Evolutionary conservation across 2,329 filamentous ascomycete species (phyloP).

Genomic region (Neospermospora avenae): DNA sequence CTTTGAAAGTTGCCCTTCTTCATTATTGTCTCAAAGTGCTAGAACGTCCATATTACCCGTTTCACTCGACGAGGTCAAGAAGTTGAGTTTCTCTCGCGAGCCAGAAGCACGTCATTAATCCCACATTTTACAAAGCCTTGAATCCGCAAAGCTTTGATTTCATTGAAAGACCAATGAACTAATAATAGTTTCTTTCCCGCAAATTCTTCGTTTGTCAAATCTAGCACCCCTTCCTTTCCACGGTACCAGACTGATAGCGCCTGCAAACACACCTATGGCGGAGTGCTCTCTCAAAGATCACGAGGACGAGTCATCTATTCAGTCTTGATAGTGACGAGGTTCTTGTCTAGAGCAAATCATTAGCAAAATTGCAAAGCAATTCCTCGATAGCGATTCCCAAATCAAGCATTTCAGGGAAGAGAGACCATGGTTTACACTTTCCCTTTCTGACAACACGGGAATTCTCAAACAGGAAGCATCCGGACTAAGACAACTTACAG

Average conservation of each 20-base stretch:
- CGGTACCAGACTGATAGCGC: neutral
- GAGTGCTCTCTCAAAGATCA: neutral
- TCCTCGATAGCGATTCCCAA: neutral
- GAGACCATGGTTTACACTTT: neutral
- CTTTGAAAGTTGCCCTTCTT: too few relatives aligned
- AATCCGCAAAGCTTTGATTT: too few relatives aligned
- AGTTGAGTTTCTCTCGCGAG: too few relatives aligned
- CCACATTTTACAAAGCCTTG: too few relatives aligned
- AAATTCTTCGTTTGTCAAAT: neutral
- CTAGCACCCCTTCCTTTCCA: neutral
- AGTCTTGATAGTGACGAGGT: slow-evolving; percentile 25
- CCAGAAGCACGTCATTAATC: too few relatives aligned
- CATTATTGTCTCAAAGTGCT: too few relatives aligned
- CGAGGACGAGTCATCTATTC: slow-evolving; percentile 15
- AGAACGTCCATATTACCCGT: too few relatives aligned
- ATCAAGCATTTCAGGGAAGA: neutral
- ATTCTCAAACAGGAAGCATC: neutral
- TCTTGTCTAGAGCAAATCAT: slow-evolving; percentile 22
- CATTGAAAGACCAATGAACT: too few relatives aligned
- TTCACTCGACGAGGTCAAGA: too few relatives aligned
- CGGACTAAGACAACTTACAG: too few relatives aligned
- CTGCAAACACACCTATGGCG: neutral
- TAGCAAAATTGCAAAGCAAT: too few relatives aligned
- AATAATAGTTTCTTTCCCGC: neutral
- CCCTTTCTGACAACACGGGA: neutral